Evolutionary conservation across 176 grass and related monocot genomes (phyloP), one percentile per base, ranked within the genome.

Genomic region (Oropetium thomaeum): DNA sequence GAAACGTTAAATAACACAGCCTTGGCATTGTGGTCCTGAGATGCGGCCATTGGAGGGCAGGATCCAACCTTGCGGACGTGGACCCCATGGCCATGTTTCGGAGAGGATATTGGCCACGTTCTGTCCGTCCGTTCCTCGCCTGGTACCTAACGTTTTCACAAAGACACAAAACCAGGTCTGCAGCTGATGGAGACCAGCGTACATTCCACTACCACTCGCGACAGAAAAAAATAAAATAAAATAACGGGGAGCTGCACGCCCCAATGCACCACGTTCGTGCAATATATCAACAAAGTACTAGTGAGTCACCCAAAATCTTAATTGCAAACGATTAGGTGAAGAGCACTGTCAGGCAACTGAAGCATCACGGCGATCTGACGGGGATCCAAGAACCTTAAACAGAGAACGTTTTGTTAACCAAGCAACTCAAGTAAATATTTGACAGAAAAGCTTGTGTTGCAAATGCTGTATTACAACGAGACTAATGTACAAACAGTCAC

Each of bases 381-480:
- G 53, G 53, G 10, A 27, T 9, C 27, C 10, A 27, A 57, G 22
- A 57, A 57, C 53, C 13, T 26, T 3, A 0, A 57, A 9, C 49
- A 7, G 2, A 52, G 10, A 52, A 52, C 6, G 8, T 82, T 66
- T 59, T 10, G 29, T 25, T 12, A 38, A 68, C 69, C 23, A 45
- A 28, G 10, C 49, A 52, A 10, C 30, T 29, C 45, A 1, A 29
- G 11, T 53, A 35, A 8, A 53, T 22, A 40, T 58, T 78, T 28
- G 8, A 41, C 8, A 47, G 14, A 48, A 49, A 64, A 16, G 4
- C n/a, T 2, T 79, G 16, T 40, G 49, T 27, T 1, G 25, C 8
- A 12, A 58, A 67, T 72, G 25, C 13, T 51, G 19, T 14, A 59
- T 42, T 67, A 78, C 26, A 82, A 59, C n/a, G 19, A 43, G 61